Evolutionary conservation across 805 yeast genomes (phyloP).

Genomic region (Wickerhamiella domercqiae): DNA sequence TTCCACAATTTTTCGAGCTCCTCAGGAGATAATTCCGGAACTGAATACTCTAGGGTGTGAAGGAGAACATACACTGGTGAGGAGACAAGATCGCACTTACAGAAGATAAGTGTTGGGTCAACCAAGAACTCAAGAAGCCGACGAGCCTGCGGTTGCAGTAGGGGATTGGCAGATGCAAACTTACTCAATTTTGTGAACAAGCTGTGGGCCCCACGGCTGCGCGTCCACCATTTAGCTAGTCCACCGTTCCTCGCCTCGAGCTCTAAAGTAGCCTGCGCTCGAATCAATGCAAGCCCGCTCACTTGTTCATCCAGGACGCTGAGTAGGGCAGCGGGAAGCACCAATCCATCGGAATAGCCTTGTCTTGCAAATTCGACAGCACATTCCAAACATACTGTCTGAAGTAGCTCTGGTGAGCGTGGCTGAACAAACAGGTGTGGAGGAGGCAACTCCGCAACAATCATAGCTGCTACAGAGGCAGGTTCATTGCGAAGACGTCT

Average conservation of each 20-base stretch:
- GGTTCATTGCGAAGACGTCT: constrained; percentile 30
- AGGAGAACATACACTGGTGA: constrained; percentile 44
- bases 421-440: constrained; percentile 12
- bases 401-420: constrained; percentile 8
- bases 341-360: not conserved
- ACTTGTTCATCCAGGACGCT: constrained; percentile 10
- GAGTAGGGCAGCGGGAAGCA: constrained; percentile 3
- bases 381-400: constrained; percentile 7
- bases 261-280: constrained; percentile 34
- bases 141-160: constrained; percentile 31
- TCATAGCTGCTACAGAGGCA: constrained; percentile 19
- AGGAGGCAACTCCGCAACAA: constrained; percentile 26
- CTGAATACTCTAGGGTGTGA: constrained; percentile 29
- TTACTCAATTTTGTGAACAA: constrained; percentile 52
- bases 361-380: constrained; percentile 4
- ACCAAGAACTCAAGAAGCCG: constrained; percentile 36
- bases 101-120: constrained; percentile 40
- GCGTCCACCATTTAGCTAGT: constrained; percentile 70
- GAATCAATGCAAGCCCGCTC: constrained; percentile 15
- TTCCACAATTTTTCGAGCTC: constrained; percentile 34
- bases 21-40: constrained; percentile 5
- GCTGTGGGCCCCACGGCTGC: constrained; percentile 31
- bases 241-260: constrained; percentile 38
- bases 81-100: constrained; percentile 26
- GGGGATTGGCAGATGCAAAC: constrained; percentile 28